Conservation (phyloP, 2,329 filamentous ascomycete species). For the Ophiostoma quercus region DNA sequence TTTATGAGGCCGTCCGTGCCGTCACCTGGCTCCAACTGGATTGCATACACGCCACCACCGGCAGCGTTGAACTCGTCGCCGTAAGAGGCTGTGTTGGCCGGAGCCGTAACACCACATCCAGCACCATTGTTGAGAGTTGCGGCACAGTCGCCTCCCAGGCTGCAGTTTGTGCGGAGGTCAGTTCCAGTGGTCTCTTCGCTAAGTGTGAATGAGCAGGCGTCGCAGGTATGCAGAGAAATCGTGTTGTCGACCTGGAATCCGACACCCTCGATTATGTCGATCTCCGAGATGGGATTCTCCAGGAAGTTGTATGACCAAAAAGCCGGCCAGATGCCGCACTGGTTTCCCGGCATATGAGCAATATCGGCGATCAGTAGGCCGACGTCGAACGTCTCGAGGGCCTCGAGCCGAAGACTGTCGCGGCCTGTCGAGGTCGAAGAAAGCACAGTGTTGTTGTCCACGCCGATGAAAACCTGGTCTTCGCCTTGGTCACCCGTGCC, state of each 20-base stretch:
- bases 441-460: background rate
- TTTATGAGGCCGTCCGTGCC: slow-evolving; percentile 35
- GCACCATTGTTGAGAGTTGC: background rate
- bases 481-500: background rate
- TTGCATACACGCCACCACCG: background rate
- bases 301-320: slow-evolving; percentile 34
- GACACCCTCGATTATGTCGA: slow-evolving; percentile 52
- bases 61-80: slow-evolving; percentile 35
- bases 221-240: slow-evolving; percentile 44
- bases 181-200: background rate
- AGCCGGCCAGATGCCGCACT: slow-evolving; percentile 49
- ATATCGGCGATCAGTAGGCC: slow-evolving; percentile 47
- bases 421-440: background rate
- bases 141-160: background rate
- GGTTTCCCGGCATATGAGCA: slow-evolving; percentile 45
- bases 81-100: slow-evolving; percentile 30
- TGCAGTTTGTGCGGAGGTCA: background rate
- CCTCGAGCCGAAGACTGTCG: slow-evolving; percentile 42
- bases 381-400: slow-evolving; percentile 42
- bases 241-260: slow-evolving; percentile 41
- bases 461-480: background rate
- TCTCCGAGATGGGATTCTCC: slow-evolving; percentile 48
- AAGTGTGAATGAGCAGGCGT: background rate
- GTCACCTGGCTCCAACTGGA: slow-evolving; percentile 35
- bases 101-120: background rate